Conservation (phyloP, 1,284 basidiomycete genomes). For the Cutaneotrichosporon curvatum region DNA sequence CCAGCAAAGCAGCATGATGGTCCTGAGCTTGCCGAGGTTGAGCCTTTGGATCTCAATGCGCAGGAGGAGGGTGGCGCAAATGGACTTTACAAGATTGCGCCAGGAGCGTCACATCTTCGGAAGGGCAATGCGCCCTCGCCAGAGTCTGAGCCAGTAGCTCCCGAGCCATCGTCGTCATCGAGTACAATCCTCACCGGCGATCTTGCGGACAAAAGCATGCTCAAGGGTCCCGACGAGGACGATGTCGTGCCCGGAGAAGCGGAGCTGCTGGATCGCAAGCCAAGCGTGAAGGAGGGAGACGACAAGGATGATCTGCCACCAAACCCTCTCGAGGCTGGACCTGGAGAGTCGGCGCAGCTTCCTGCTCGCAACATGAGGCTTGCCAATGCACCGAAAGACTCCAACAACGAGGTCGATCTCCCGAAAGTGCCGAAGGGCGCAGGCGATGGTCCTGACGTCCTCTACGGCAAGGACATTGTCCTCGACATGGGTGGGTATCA, state of each 20-base stretch:
- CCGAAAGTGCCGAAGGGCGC: conserved; percentile 49
- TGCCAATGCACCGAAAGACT: conserved; percentile 2
- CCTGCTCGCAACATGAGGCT: conserved; percentile 27
- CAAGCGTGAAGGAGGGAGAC: neutral
- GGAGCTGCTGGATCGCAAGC: neutral
- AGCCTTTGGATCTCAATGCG: conserved; percentile 45
- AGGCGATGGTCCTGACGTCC: conserved; percentile 57
- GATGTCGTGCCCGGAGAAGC: too few species aligned
- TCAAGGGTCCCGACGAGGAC: too few species aligned
- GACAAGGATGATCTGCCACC: conserved; percentile 17
- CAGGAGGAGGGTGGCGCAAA: too few species aligned
- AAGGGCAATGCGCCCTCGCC: too few species aligned
- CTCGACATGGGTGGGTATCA: conserved; percentile 50
- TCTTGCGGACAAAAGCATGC: too few species aligned
- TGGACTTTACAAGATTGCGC: too few species aligned
- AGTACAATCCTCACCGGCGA: too few species aligned
- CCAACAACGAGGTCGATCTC: conserved; percentile 53
- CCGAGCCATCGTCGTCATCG: too few species aligned
- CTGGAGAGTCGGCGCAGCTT: conserved; percentile 22
- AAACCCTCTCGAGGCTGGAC: conserved; percentile 33
- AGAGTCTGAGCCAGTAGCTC: neutral
- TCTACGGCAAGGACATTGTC: conserved; percentile 56
- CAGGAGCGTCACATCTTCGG: too few species aligned
- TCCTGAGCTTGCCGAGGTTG: conserved; percentile 29
- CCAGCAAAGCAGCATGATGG: conserved; percentile 23